phyloP scores from a whole-genome alignment of 225 moss, liverwort and hornwort genomes.

The Marchantia polymorpha region DNA sequence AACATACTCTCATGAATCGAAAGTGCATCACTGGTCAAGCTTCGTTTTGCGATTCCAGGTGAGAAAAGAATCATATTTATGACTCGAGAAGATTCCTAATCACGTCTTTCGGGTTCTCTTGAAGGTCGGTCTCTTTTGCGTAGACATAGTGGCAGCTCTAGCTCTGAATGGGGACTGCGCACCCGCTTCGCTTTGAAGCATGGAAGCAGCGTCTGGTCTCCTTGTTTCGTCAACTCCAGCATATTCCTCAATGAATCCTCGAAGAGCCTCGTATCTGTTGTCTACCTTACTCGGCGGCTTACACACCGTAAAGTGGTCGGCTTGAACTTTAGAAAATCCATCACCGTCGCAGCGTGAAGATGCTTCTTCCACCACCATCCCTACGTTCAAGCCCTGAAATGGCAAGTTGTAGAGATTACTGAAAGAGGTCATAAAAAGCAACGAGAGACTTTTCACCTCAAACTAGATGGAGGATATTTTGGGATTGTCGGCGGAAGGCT shows the following conservation, averaged over 20 bases:
- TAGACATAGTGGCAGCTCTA: no score
- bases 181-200: no score
- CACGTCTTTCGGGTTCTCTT: no score
- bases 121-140: no score
- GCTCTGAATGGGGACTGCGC: no score
- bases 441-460: background rate
- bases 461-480: background rate
- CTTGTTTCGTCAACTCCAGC: no score
- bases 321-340: slow-evolving; percentile 31
- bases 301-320: slow-evolving; percentile 42
- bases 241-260: background rate
- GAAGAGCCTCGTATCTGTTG: background rate
- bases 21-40: no score
- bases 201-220: no score
- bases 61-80: no score
- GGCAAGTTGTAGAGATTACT: background rate
- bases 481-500: background rate
- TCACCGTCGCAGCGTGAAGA: slow-evolving; percentile 39
- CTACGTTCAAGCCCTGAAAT: background rate
- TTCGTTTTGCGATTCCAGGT: no score
- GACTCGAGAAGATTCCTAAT: no score
- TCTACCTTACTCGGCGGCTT: slow-evolving; percentile 14
- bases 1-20: no score
- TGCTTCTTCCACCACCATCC: slow-evolving; percentile 38
- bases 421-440: background rate